Evolutionary conservation across 345 rosid genomes (phyloP), one percentile per base, ranked within the genome.

Genomic region (Cardiospermum halicacabum): DNA sequence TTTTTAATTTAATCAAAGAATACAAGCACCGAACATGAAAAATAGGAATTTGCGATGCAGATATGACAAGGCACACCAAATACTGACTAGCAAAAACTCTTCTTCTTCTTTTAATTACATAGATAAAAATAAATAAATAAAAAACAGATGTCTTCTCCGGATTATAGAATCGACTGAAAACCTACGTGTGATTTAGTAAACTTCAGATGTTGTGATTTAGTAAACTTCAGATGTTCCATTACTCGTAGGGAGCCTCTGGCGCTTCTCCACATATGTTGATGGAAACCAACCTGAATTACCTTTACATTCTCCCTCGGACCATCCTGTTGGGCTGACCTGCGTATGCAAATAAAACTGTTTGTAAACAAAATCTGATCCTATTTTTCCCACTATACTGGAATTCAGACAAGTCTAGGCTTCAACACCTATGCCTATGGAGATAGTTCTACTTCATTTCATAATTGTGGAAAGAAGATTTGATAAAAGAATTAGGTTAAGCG

Each of bases 231-330:
- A 43, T 48, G 72, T 61, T 43, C 25, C 73, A 80, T 84, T 79
- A 69, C 50, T 71, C 32, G 84, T 67, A 2, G 97, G 91, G 72
- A 93, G 71, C 69, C 92, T 84, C 75, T 87, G 94, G 58, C 98
- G 91, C 77, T 81, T 90, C 78, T 88, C 98, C 57, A 88, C 89
- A 53, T 78, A 88, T 26, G 87, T 85, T 36, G 88, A 85, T 30
- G 97, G 97, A 69, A 93, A 90, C 98, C 98, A 90, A 65, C 98
- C 98, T 19, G 97, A 90, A 79, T 72, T 82, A 50, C 98, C 97
- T 72, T 85, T 90, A 72, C 97, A 86, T 75, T 93, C 97, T 74
- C 97, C 97, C 79, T 93, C 99, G 0, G 95, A 85, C 97, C 99
- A 93, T 72, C 99, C 99, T 3, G 85, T 57, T 73, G 86, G 74